Base-by-base conservation (phyloP, 768 basidiomycete species). In the Suillus ampliporus region DNA sequence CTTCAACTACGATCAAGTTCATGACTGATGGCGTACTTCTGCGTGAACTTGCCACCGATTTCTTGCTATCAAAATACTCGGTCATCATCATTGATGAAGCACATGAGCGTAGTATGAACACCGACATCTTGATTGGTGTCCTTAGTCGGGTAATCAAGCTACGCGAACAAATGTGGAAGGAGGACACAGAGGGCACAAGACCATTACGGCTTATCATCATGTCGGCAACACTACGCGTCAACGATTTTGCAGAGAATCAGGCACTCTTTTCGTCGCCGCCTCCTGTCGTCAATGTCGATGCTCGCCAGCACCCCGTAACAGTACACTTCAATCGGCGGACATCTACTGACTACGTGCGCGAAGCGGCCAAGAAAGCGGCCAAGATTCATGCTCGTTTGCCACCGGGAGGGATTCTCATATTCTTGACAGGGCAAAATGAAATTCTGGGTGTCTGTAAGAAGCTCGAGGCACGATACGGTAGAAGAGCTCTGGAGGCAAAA, bases 11-110 rank as follows among this genome's bases (percentile, higher is more conserved):
- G 9, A 95, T 99, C 81, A 98, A 99, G 75, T 99, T 99, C 81
- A 98, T 99, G 96, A 99, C 97, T 7, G 97, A 99, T 69, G 97
- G 97, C 79, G 95, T 99, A 31, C 80, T 99, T 38, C 80, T 99
- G 17, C 89, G 97, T 60, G 97, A 99, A 75, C 81, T 99, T 23
- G 90, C 94, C 0, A 86, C 86, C 14, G 96, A 99, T 72, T 97
- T 99, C 75, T 75, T 98, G n/a, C 82, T 99, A n/a, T 86, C 80
- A 48, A 93, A 90, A 74, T 99, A 99, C 74, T 95, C 93, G 7
- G 90, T 97, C 31, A 89, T 99, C 64, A 90, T 99, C 63, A 92
- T 99, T 61, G 97, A 99, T 65, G 97, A 99, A 75, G 97, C 97
- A 0, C 97, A 99, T 75, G 97, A 99, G 77, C 81, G 97, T 64